Conservation (phyloP, 2,329 filamentous ascomycete genomes). For the Ophiobolus disseminans region DNA sequence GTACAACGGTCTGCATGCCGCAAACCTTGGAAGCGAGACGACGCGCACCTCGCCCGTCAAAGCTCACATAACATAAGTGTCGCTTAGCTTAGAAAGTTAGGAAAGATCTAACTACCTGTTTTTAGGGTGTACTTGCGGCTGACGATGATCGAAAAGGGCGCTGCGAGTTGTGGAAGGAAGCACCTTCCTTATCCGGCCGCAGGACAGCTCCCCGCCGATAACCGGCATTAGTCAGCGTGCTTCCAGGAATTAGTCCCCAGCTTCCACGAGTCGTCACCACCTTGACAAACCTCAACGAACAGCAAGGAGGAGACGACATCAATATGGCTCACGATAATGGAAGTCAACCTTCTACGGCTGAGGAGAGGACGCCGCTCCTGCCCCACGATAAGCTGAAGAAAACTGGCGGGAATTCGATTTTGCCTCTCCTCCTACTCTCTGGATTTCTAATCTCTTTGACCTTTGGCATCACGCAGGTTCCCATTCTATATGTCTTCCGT, state of each 20-base stretch:
- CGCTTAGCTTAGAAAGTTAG: too few relatives aligned
- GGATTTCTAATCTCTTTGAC: conserved; percentile 66
- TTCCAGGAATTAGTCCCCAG: neutral
- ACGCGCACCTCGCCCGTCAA: too few relatives aligned
- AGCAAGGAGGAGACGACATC: neutral
- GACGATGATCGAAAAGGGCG: too few relatives aligned
- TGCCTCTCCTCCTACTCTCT: conserved; percentile 61
- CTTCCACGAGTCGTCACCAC: neutral
- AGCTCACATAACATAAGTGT: too few relatives aligned
- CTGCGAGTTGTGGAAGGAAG: too few relatives aligned
- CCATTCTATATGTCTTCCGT: conserved; percentile 70
- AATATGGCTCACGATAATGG: conserved; percentile 14
- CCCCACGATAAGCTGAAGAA: conserved; percentile 14
- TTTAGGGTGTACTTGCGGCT: too few relatives aligned
- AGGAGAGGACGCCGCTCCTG: conserved; percentile 27
- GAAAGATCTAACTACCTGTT: too few relatives aligned
- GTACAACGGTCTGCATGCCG: too few relatives aligned
- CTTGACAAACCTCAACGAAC: neutral
- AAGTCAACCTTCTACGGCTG: neutral
- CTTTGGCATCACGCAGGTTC: conserved; percentile 60
- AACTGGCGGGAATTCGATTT: conserved; percentile 24
- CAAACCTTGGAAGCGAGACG: too few relatives aligned
- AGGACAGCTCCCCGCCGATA: conserved; percentile 5
- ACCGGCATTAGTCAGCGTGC: conserved; percentile 2
- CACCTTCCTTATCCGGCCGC: neutral